Evolutionary conservation across 805 yeast species (phyloP).

Genomic region (Wickerhamomyces kurtzmanii): DNA sequence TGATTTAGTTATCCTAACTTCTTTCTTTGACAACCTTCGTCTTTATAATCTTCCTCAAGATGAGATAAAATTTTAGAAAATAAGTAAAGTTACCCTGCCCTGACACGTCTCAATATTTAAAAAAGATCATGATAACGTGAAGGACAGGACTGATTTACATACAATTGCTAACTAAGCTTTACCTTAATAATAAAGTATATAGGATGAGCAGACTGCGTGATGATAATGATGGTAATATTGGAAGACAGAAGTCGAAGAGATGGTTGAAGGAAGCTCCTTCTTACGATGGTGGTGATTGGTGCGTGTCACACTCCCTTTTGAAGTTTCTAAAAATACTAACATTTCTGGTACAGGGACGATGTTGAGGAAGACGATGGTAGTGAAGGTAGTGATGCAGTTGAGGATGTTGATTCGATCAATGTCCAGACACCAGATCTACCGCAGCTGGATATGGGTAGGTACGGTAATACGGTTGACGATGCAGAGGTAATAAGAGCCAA

Average conservation of each 20-base stretch:
- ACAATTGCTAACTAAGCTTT: too few species aligned
- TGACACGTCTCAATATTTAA: too few species aligned
- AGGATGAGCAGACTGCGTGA: too few species aligned
- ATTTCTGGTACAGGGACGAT: slow-evolving; percentile 1
- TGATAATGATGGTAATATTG: slow-evolving; percentile 19
- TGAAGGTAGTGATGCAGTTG: slow-evolving; percentile 5
- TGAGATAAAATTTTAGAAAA: too few species aligned
- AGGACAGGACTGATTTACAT: too few species aligned
- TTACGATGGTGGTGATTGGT: slow-evolving; percentile 33
- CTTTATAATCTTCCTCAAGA: too few species aligned
- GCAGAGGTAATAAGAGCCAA: not conserved
- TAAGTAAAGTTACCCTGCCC: too few species aligned
- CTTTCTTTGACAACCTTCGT: too few species aligned
- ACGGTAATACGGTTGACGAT: slow-evolving; percentile 1
- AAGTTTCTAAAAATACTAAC: slow-evolving; percentile 1
- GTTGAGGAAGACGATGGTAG: not conserved
- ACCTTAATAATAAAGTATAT: too few species aligned
- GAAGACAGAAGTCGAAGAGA: slow-evolving; percentile 27
- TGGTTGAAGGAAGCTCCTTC: slow-evolving; percentile 31
- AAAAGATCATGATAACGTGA: too few species aligned
- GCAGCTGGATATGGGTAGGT: not conserved
- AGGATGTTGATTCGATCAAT: slow-evolving; percentile 1
- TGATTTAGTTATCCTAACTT: too few species aligned
- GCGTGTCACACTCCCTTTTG: slow-evolving; percentile 2
- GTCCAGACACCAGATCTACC: slow-evolving; percentile 1